These are phyloP conservation scores for Geosmithia putterillii DNA, from an alignment of 2,329 filamentous ascomycete genomes.

Conservation along the genomic window DNA sequence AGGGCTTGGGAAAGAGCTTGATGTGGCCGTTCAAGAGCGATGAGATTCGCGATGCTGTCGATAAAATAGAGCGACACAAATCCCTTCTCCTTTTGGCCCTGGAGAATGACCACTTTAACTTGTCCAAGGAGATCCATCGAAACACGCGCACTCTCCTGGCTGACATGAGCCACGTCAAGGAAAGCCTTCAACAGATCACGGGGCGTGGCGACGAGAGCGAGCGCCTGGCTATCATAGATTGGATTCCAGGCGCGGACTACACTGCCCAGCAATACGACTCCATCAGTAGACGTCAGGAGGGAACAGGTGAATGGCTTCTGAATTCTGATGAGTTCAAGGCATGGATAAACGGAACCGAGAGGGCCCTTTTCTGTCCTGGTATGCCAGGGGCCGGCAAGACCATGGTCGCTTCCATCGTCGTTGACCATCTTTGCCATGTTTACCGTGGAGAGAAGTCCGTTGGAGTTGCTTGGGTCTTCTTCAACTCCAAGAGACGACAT, in stretches of 20 bases:
- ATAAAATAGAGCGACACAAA: constrained; percentile 1
- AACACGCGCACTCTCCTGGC: neutral
- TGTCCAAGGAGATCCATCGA: neutral
- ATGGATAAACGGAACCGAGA: constrained; percentile 14
- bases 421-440: constrained; percentile 25
- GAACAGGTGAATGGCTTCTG: constrained; percentile 33
- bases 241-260: constrained; percentile 25
- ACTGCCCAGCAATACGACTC: constrained; percentile 24
- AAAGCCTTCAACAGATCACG: neutral
- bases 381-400: constrained; percentile 38
- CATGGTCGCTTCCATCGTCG: constrained; percentile 24
- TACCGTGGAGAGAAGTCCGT: constrained; percentile 10
- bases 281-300: constrained; percentile 18
- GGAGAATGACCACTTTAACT: neutral
- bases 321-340: constrained; percentile 17
- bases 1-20: neutral
- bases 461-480: constrained; percentile 32
- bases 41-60: neutral
- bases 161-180: neutral
- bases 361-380: constrained; percentile 30
- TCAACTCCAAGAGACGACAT: constrained; percentile 22
- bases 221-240: constrained; percentile 14
- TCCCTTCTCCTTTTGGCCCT: constrained; percentile 1
- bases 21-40: neutral
- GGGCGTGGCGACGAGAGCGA: neutral